These are phyloP conservation scores for Lachancea waltii DNA, from an alignment of 805 yeast species.

Conservation along the genomic window DNA sequence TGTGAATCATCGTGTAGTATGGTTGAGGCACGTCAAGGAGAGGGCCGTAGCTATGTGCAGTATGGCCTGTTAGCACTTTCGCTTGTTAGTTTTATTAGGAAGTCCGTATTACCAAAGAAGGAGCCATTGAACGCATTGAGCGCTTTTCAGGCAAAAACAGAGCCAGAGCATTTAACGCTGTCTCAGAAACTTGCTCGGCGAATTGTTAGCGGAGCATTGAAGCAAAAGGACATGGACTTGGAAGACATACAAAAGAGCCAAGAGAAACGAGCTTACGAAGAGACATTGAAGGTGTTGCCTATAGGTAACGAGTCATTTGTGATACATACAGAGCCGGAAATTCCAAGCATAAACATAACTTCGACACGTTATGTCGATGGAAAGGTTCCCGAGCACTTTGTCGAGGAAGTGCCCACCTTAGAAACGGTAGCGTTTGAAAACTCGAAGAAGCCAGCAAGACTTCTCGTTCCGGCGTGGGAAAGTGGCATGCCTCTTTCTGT, in stretches of 20 bases:
- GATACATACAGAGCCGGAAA: slow-evolving; percentile 6
- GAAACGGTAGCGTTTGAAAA: slow-evolving; percentile 24
- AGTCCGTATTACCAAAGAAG: background rate
- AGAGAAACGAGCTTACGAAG: slow-evolving; percentile 13
- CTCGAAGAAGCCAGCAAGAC: slow-evolving; percentile 16
- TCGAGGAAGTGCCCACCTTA: slow-evolving; percentile 11
- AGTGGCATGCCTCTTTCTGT: background rate
- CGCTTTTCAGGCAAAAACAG: background rate
- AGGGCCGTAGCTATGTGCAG: slow-evolving; percentile 3
- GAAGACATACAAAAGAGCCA: slow-evolving; percentile 1
- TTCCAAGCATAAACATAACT: slow-evolving; percentile 9
- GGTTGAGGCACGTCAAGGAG: background rate
- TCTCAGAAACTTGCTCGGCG: background rate
- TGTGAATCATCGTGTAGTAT: too few relatives aligned
- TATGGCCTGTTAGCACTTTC: background rate
- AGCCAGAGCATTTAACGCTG: background rate
- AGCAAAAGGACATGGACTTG: background rate
- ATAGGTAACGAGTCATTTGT: slow-evolving; percentile 7
- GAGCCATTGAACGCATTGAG: background rate
- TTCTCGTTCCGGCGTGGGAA: slow-evolving; percentile 18
- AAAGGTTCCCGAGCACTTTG: slow-evolving; percentile 5
- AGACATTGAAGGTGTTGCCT: slow-evolving; percentile 8
- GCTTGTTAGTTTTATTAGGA: background rate
- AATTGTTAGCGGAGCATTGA: background rate
- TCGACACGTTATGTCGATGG: slow-evolving; percentile 7